Evolutionary conservation across 768 basidiomycete species (phyloP), one percentile per base, ranked within the genome.

Genomic region (Tricholoma terreum): DNA sequence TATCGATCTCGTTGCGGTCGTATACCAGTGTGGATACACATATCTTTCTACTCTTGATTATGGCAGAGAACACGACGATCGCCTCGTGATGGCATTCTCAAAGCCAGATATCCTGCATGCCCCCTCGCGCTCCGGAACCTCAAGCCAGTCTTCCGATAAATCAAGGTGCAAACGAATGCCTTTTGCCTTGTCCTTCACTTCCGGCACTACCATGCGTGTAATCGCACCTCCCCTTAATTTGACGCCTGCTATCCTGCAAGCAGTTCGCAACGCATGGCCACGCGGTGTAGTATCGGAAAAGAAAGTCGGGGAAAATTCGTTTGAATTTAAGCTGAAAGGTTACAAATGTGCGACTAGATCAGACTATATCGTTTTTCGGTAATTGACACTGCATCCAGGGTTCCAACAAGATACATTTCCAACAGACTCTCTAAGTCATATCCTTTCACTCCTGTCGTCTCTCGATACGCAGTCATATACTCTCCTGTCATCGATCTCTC

Each of bases 241-340:
- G 33, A 91, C 90, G 6, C 89, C 89, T 9, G 89, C 89, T 54
- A 89, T 91, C 55, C 75, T 91, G n/a, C 85, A 88, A 65, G 86
- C 89, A 15, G 87, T 91, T 17, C 80, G 89, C 56, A 81, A 78
- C 19, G 82, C 90, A 33, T 91, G 89, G 90, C 89, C 89, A 15
- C 80, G 88, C 62, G 90, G 89, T 15, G 87, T 91, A 9, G 82
- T 87, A 7, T 84, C 85, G 0, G 89, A 91, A 69, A 89, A 85
- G 75, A 90, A 87, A 63, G 77, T 90, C 1, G 86, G 81, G 4
- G 83, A 86, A 24, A 82, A 82, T 55, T 82, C 84, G 6, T 91
- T 83, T 66, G 89, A 91, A 68, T 91, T 91, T 73, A 90, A 88
- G 70, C 75, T 91, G 52, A 89, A 89, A 64, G 90, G 89, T 21